Evolutionary conservation across 2,329 filamentous ascomycete species (phyloP).

Genomic region (Aspergillus clavatus): DNA sequence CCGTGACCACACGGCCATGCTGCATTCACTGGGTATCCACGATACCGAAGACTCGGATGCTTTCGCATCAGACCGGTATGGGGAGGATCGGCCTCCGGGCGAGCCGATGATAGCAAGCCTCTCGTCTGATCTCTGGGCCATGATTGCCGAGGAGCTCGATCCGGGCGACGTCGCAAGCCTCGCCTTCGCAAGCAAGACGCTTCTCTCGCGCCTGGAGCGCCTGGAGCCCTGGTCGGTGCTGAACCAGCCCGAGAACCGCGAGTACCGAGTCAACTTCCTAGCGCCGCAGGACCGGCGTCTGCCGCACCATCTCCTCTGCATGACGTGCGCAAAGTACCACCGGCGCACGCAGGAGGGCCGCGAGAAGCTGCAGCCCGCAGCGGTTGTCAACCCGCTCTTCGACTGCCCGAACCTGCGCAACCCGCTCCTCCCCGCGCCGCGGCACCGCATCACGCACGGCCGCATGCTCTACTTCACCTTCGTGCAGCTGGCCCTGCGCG

Average conservation of each 20-base stretch:
- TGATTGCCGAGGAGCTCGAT: slow-evolving; percentile 40
- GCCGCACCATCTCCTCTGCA: slow-evolving; percentile 56
- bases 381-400: slow-evolving; percentile 54
- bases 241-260: slow-evolving; percentile 40
- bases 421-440: slow-evolving; percentile 44
- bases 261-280: slow-evolving; percentile 49
- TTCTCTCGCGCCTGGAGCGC: slow-evolving; percentile 42
- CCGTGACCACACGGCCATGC: slow-evolving; percentile 33
- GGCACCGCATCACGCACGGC: slow-evolving; percentile 51
- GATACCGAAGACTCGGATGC: slow-evolving; percentile 24
- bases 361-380: slow-evolving; percentile 51
- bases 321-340: slow-evolving; percentile 54
- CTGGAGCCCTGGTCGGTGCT: slow-evolving; percentile 39
- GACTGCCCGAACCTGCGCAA: slow-evolving; percentile 52
- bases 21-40: slow-evolving; percentile 32
- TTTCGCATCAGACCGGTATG: slow-evolving; percentile 7
- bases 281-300: slow-evolving; percentile 47
- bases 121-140: slow-evolving; percentile 44
- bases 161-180: slow-evolving; percentile 48
- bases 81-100: slow-evolving; percentile 27
- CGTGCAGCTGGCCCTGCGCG: slow-evolving; percentile 53
- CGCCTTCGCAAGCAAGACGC: slow-evolving; percentile 45
- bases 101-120: slow-evolving; percentile 45
- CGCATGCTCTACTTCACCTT: slow-evolving; percentile 56
- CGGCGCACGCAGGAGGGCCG: slow-evolving; percentile 48